phyloP scores from a whole-genome alignment of 2,329 filamentous ascomycete species.

The Cryoendolithus antarcticus region DNA sequence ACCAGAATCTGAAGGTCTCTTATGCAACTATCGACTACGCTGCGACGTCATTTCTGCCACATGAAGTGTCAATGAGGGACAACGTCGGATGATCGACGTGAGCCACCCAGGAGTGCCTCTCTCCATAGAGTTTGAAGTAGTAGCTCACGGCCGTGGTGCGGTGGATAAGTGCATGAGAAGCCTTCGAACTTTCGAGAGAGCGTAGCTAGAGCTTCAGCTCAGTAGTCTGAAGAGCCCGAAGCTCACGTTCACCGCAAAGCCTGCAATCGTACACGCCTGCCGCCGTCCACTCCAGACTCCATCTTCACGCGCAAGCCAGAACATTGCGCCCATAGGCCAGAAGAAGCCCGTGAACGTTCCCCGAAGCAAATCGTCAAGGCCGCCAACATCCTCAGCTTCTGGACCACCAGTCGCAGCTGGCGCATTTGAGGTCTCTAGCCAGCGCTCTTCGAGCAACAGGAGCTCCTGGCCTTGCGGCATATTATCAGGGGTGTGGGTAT shows the following conservation, averaged over 20 bases:
- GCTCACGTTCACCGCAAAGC: slow-evolving; percentile 64
- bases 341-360: slow-evolving; percentile 89
- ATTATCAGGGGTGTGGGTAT: slow-evolving; percentile 73
- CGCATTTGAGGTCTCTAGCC: slow-evolving; percentile 56
- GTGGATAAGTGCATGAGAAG: background rate
- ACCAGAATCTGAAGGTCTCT: too few relatives aligned
- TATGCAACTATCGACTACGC: too few relatives aligned
- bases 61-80: too few relatives aligned
- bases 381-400: slow-evolving; percentile 44
- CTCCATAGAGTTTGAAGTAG: too few relatives aligned
- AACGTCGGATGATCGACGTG: too few relatives aligned
- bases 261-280: slow-evolving; percentile 76
- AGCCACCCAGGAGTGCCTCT: background rate
- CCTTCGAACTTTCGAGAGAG: background rate
- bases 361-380: slow-evolving; percentile 75
- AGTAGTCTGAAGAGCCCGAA: slow-evolving; percentile 59
- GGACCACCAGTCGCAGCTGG: slow-evolving; percentile 29
- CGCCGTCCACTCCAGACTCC: slow-evolving; percentile 76
- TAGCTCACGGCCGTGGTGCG: slow-evolving; percentile 1
- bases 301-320: slow-evolving; percentile 76
- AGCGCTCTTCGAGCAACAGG: slow-evolving; percentile 71
- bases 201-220: slow-evolving; percentile 18
- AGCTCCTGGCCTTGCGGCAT: slow-evolving; percentile 71
- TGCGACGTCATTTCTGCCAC: too few relatives aligned
- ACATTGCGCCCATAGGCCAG: slow-evolving; percentile 76